Percentiles rank a stretch among this genome's conserved stretches.
Conservation (phyloP, 345 rosid species). For the Conringia planisiliqua region DNA sequence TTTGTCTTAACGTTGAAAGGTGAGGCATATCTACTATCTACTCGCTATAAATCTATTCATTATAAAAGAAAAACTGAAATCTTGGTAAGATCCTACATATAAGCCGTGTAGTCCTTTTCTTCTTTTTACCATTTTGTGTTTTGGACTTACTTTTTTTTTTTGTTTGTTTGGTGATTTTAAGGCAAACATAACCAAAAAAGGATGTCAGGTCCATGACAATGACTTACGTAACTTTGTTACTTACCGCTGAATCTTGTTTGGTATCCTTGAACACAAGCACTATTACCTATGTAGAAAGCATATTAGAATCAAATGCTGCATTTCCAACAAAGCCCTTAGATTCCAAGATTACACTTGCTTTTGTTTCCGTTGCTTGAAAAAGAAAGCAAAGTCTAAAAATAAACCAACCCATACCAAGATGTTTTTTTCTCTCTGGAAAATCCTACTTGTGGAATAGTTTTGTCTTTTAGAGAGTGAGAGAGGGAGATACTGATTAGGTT, state of each 20-base stretch:
- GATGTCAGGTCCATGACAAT: slow-evolving; percentile 17
- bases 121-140: slow-evolving; percentile 24
- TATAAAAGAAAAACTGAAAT: not conserved
- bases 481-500: slow-evolving; percentile 34
- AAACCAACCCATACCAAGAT: slow-evolving; percentile 4
- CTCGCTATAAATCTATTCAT: slow-evolving; percentile 12
- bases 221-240: slow-evolving; percentile 20
- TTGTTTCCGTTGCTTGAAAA: slow-evolving; percentile 17
- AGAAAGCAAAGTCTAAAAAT: not conserved
- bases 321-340: not conserved
- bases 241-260: not conserved
- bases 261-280: slow-evolving; percentile 23
- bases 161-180: slow-evolving; percentile 16
- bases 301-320: not conserved
- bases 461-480: not conserved
- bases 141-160: not conserved
- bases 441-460: slow-evolving; percentile 18
- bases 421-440: not conserved
- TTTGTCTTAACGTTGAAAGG: slow-evolving; percentile 35
- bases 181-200: slow-evolving; percentile 25
- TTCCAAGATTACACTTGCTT: slow-evolving; percentile 3
- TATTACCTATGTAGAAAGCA: not conserved
- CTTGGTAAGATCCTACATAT: slow-evolving; percentile 28
- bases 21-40: slow-evolving; percentile 30
- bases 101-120: slow-evolving; percentile 34